These are phyloP conservation scores for Nakazawaea siamensis DNA, from an alignment of 805 yeast species.

Conservation along the genomic window DNA sequence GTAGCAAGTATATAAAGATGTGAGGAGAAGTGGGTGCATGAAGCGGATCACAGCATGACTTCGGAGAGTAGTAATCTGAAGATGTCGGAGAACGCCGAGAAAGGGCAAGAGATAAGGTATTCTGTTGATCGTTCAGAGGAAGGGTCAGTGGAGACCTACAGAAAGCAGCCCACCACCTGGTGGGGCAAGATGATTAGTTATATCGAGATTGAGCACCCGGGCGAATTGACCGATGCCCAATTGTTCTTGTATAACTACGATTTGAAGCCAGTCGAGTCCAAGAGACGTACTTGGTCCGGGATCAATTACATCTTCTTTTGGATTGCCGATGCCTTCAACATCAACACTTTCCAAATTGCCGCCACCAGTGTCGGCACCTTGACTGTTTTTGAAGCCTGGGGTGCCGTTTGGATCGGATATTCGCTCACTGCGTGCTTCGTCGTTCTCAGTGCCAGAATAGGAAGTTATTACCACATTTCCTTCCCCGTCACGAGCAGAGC, in stretches of 20 bases:
- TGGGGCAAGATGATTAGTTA: neutral
- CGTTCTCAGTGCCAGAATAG: constrained; percentile 65
- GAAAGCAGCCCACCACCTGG: no score
- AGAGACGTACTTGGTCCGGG: constrained; percentile 82
- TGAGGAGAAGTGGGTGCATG: no score
- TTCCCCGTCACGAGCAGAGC: constrained; percentile 81
- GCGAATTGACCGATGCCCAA: constrained; percentile 45
- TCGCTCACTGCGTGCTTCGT: constrained; percentile 61
- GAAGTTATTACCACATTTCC: constrained; percentile 71
- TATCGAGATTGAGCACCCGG: constrained; percentile 22
- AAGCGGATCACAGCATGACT: no score
- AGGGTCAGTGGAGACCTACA: no score
- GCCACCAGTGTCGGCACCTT: constrained; percentile 71
- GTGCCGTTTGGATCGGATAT: constrained; percentile 85
- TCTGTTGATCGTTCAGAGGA: no score
- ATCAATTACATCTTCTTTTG: constrained; percentile 72
- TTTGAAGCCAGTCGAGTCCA: constrained; percentile 68
- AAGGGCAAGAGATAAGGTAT: no score
- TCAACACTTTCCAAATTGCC: constrained; percentile 89
- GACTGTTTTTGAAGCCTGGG: constrained; percentile 90
- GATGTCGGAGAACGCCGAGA: no score
- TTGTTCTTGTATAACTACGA: constrained; percentile 68
- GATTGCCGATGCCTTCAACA: constrained; percentile 86
- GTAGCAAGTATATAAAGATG: no score
- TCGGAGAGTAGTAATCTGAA: no score